These are phyloP conservation scores for Sanghuangporus weigelae DNA, from an alignment of 1,284 basidiomycete species.

Conservation along the genomic window DNA sequence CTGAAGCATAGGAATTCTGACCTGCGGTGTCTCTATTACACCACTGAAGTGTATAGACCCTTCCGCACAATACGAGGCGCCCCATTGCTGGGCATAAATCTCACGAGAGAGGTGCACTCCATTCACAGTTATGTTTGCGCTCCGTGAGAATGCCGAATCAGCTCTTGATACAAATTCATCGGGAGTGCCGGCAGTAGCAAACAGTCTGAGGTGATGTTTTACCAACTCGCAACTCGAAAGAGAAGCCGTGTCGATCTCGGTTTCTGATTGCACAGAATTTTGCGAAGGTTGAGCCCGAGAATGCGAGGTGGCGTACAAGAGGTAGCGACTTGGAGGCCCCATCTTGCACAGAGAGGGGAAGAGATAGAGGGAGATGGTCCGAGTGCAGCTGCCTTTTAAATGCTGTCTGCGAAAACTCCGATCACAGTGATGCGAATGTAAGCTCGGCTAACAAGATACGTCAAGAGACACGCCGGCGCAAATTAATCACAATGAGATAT, in stretches of 20 bases:
- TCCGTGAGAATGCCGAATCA: not conserved
- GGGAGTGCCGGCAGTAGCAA: slow-evolving; percentile 2
- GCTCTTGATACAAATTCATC: slow-evolving; percentile 9
- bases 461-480: not conserved
- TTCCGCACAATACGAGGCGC: not conserved
- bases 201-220: slow-evolving; percentile 9
- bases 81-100: slow-evolving; percentile 15
- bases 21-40: slow-evolving; percentile 10
- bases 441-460: not conserved
- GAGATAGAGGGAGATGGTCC: not conserved
- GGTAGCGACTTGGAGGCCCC: slow-evolving; percentile 15
- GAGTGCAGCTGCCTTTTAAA: not conserved
- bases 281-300: not conserved
- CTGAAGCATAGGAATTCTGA: slow-evolving; percentile 11
- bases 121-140: slow-evolving; percentile 14
- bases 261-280: not conserved
- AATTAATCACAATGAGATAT: not conserved
- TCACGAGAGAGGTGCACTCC: slow-evolving; percentile 11
- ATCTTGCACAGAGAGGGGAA: not conserved
- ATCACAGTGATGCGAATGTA: not conserved
- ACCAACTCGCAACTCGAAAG: slow-evolving; percentile 12
- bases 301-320: not conserved
- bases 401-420: not conserved
- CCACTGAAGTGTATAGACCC: slow-evolving; percentile 4
- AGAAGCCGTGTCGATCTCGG: not conserved